These are phyloP conservation scores for Eremothecium gossypii DNA, from an alignment of 1,139 yeast species.

Conservation along the genomic window DNA sequence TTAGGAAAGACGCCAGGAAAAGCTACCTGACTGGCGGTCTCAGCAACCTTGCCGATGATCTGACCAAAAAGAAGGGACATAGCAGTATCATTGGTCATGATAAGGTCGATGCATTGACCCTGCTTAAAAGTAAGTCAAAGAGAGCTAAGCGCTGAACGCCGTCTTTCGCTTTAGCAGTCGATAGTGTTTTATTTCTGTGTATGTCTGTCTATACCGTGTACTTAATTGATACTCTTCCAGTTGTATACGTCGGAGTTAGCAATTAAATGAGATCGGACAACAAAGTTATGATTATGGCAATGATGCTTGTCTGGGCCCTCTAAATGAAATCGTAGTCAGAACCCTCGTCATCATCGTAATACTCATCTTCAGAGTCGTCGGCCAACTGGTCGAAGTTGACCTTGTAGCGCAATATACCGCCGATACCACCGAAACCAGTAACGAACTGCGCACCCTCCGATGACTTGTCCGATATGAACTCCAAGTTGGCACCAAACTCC, in stretches of 20 bases:
- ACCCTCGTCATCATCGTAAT: constrained; percentile 68
- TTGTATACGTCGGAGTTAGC: too few relatives aligned
- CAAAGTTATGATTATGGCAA: too few relatives aligned
- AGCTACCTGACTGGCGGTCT: constrained; percentile 82
- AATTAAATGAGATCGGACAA: too few relatives aligned
- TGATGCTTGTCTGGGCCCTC: not conserved
- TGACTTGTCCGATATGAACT: constrained; percentile 91
- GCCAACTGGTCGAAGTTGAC: constrained; percentile 92
- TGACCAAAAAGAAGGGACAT: constrained; percentile 66
- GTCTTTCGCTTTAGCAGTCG: not conserved
- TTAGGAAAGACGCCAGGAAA: constrained; percentile 60
- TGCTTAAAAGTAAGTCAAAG: constrained; percentile 36
- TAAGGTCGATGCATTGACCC: constrained; percentile 61
- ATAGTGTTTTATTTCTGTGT: not conserved
- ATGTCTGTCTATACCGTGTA: not conserved
- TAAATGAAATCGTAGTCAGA: constrained; percentile 34
- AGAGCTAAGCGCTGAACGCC: not conserved
- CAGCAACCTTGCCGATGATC: constrained; percentile 73
- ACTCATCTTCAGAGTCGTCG: constrained; percentile 86
- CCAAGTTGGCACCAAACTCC: constrained; percentile 87
- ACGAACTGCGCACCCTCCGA: constrained; percentile 98
- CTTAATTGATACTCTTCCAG: not conserved
- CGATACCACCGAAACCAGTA: constrained; percentile 97
- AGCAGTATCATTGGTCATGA: constrained; percentile 62
- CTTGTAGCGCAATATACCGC: constrained; percentile 91